Evolutionary conservation across 257 asterid species (phyloP).

Genomic region (Scutellaria barbata): DNA sequence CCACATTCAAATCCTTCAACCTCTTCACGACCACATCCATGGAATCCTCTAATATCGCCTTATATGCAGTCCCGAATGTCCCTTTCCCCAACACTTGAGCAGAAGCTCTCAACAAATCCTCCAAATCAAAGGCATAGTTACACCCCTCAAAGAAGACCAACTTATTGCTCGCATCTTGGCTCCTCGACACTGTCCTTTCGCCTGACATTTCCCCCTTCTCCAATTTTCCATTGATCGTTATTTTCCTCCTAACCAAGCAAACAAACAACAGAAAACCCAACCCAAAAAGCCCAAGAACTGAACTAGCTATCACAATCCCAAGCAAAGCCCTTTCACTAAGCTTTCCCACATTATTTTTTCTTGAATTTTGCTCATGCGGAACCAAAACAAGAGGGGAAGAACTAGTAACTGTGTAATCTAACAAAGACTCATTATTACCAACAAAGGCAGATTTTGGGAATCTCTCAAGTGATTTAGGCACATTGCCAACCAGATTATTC

Average conservation of each 20-base stretch:
- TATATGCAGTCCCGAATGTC: slow-evolving; percentile 75
- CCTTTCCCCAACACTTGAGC: slow-evolving; percentile 89
- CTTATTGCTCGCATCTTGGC: slow-evolving; percentile 60
- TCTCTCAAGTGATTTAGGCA: slow-evolving; percentile 64
- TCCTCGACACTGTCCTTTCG: slow-evolving; percentile 64
- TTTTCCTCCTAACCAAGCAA: slow-evolving; percentile 53
- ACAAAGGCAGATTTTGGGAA: slow-evolving; percentile 64
- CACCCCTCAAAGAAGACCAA: slow-evolving; percentile 84
- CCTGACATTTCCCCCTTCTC: slow-evolving; percentile 72
- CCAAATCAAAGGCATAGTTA: slow-evolving; percentile 77
- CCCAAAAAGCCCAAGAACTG: slow-evolving; percentile 65
- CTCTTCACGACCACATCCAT: slow-evolving; percentile 77
- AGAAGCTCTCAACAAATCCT: slow-evolving; percentile 84
- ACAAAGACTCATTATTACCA: slow-evolving; percentile 56
- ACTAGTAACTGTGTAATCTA: slow-evolving; percentile 43
- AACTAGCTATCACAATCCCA: slow-evolving; percentile 56
- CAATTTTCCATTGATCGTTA: slow-evolving; percentile 50
- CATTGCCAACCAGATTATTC: slow-evolving; percentile 65
- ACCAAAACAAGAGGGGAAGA: slow-evolving; percentile 56
- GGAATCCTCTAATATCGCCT: slow-evolving; percentile 75
- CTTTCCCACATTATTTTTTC: slow-evolving; percentile 46
- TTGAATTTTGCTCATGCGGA: slow-evolving; percentile 52
- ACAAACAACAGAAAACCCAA: slow-evolving; percentile 64
- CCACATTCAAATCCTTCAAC: slow-evolving; percentile 78
- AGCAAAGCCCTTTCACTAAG: slow-evolving; percentile 64